These are phyloP conservation scores for Penicillium coffeae DNA, from an alignment of 495 filamentous ascomycete genomes.

Conservation along the genomic window DNA sequence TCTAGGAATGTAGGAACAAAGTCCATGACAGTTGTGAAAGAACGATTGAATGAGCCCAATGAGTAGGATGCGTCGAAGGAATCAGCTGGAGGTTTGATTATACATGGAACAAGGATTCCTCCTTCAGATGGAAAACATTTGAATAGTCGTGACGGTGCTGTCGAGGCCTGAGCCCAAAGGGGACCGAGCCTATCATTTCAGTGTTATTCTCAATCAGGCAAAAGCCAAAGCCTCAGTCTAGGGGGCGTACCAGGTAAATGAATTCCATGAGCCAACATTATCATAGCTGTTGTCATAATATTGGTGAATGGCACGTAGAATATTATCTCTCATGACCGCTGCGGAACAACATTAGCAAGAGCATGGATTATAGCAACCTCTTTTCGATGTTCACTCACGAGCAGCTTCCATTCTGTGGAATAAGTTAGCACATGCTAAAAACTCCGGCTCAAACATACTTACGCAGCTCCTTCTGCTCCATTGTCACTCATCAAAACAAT, in stretches of 20 bases:
- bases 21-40: slow-evolving; percentile 19
- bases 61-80: neutral
- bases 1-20: slow-evolving; percentile 13
- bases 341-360: neutral
- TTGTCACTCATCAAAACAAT: slow-evolving; percentile 53
- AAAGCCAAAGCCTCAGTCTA: no score
- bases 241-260: slow-evolving; percentile 48
- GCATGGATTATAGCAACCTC: neutral
- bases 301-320: slow-evolving; percentile 39
- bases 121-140: slow-evolving; percentile 53
- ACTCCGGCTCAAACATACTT: slow-evolving; percentile 4
- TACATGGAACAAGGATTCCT: slow-evolving; percentile 46
- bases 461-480: slow-evolving; percentile 44
- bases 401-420: slow-evolving; percentile 4
- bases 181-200: slow-evolving; percentile 24
- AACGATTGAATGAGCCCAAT: slow-evolving; percentile 9
- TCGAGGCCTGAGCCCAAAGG: slow-evolving; percentile 53
- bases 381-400: slow-evolving; percentile 2
- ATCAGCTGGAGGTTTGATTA: slow-evolving; percentile 25
- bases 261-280: slow-evolving; percentile 48
- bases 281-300: slow-evolving; percentile 51
- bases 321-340: slow-evolving; percentile 30
- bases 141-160: slow-evolving; percentile 47
- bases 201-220: neutral
- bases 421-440: slow-evolving; percentile 36